These are phyloP conservation scores for Torrubiellomyces zombiae DNA, from an alignment of 2,329 filamentous ascomycete species.

Conservation along the genomic window DNA sequence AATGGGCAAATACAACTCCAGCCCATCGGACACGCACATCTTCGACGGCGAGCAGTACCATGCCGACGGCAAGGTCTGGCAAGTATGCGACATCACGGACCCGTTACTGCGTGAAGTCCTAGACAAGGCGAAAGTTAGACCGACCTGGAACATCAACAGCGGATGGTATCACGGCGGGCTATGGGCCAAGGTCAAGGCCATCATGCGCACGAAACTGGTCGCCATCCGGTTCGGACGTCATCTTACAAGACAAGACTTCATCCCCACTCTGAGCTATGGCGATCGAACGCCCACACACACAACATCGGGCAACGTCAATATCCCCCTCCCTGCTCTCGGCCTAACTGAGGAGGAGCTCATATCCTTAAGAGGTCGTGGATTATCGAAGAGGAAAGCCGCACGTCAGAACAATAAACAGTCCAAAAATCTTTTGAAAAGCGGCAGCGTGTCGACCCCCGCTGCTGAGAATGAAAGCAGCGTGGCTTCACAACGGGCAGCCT, in stretches of 20 bases:
- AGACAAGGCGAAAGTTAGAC: slow-evolving; percentile 40
- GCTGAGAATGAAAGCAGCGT: slow-evolving; percentile 6
- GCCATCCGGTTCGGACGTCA: slow-evolving; percentile 41
- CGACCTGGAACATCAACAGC: slow-evolving; percentile 44
- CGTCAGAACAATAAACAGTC: no score
- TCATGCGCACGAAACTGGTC: slow-evolving; percentile 77
- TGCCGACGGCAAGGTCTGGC: slow-evolving; percentile 79
- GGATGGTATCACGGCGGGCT: slow-evolving; percentile 78
- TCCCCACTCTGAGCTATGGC: slow-evolving; percentile 16
- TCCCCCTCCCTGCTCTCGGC: slow-evolving; percentile 17
- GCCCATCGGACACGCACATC: slow-evolving; percentile 42
- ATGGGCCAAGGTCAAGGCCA: slow-evolving; percentile 66
- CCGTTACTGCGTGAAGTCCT: slow-evolving; percentile 53
- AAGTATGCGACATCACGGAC: slow-evolving; percentile 82
- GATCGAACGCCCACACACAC: slow-evolving; percentile 17
- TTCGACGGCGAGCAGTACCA: slow-evolving; percentile 67
- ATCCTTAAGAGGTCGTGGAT: slow-evolving; percentile 16
- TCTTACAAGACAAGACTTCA: slow-evolving; percentile 23
- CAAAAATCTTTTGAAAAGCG: no score
- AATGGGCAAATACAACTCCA: slow-evolving; percentile 21
- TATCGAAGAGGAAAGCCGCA: slow-evolving; percentile 19
- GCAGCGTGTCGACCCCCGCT: no score
- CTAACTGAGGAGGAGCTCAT: slow-evolving; percentile 20
- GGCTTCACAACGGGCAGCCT: slow-evolving; percentile 4
- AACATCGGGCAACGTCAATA: slow-evolving; percentile 14